Percentiles rank a stretch among this genome's conserved stretches.
phyloP scores from a whole-genome alignment of 1,284 basidiomycete genomes.

The Apiotrichum sp. region DNA sequence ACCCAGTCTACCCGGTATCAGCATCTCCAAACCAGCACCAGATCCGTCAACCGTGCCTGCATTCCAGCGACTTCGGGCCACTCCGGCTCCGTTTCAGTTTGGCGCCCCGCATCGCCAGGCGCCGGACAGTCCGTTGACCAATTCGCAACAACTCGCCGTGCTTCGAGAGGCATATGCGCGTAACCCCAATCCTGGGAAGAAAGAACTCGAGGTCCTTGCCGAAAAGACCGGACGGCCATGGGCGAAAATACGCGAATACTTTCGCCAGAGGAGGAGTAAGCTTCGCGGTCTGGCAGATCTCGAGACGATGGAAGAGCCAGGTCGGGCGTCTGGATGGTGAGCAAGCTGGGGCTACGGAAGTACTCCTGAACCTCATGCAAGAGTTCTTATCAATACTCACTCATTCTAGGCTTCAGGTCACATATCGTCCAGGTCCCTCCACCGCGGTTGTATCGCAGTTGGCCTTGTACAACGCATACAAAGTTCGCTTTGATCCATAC shows the following conservation, averaged over 20 bases:
- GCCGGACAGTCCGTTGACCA: conserved; percentile 14
- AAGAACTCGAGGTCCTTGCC: conserved; percentile 31
- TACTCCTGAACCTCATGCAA: too few species aligned
- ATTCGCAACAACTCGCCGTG: conserved; percentile 32
- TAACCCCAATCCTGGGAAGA: conserved; percentile 38
- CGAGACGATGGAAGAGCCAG: conserved; percentile 40
- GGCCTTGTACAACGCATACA: conserved; percentile 37
- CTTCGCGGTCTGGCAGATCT: conserved; percentile 35
- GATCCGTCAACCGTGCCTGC: too few species aligned
- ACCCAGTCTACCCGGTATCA: too few species aligned
- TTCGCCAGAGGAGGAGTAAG: conserved; percentile 41
- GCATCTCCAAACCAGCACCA: too few species aligned
- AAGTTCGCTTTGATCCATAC: conserved; percentile 41
- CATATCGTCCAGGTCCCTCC: conserved; percentile 28
- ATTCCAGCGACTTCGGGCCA: too few species aligned
- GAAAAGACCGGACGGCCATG: conserved; percentile 36
- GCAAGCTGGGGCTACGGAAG: conserved; percentile 2
- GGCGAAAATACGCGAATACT: conserved; percentile 43
- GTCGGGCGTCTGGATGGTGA: conserved; percentile 39
- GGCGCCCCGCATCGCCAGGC: conserved; percentile 15
- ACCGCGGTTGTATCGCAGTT: conserved; percentile 31
- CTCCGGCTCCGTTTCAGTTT: conserved; percentile 10
- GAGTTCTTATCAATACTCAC: not conserved
- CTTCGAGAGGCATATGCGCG: conserved; percentile 35
- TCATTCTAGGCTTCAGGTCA: conserved; percentile 32